These are phyloP conservation scores for Urochloa ruziziensis DNA, from an alignment of 176 grass and related monocot species.

Conservation along the genomic window DNA sequence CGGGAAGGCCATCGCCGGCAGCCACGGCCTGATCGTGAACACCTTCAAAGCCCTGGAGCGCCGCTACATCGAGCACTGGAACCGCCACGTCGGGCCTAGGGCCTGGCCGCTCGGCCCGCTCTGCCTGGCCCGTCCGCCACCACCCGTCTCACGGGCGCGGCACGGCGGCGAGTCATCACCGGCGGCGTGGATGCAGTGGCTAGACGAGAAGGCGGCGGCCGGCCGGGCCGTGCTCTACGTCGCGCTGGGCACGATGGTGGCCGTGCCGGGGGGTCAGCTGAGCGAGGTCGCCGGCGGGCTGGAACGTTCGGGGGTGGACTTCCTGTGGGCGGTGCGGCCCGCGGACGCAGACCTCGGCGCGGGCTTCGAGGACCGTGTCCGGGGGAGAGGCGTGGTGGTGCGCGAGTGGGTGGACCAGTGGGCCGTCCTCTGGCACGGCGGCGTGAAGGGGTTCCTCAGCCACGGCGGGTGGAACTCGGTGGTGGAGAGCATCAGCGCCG, in stretches of 20 bases:
- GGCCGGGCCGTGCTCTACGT: constrained; percentile 14
- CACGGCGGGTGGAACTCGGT: constrained; percentile 29
- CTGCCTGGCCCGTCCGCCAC: background rate
- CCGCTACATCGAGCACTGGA: constrained; percentile 31
- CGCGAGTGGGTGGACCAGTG: constrained; percentile 38
- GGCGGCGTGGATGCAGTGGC: constrained; percentile 1
- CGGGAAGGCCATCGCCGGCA: background rate
- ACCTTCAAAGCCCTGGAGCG: constrained; percentile 16
- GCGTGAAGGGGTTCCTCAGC: constrained; percentile 19
- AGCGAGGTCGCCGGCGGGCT: constrained; percentile 3
- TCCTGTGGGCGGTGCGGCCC: constrained; percentile 16
- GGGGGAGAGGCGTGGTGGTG: constrained; percentile 11
- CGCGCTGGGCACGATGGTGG: background rate
- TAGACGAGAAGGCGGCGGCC: constrained; percentile 24
- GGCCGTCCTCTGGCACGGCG: background rate
- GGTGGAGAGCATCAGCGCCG: constrained; percentile 18
- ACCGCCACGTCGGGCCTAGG: background rate
- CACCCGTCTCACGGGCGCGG: too few species aligned
- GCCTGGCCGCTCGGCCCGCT: background rate
- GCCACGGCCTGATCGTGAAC: constrained; percentile 38
- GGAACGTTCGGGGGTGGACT: background rate
- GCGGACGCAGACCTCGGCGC: background rate
- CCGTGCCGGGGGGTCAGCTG: background rate
- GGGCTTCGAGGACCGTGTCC: constrained; percentile 18
- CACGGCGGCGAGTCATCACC: background rate